Conservation (phyloP, 495 filamentous ascomycete species). For the Neurospora sp. region DNA sequence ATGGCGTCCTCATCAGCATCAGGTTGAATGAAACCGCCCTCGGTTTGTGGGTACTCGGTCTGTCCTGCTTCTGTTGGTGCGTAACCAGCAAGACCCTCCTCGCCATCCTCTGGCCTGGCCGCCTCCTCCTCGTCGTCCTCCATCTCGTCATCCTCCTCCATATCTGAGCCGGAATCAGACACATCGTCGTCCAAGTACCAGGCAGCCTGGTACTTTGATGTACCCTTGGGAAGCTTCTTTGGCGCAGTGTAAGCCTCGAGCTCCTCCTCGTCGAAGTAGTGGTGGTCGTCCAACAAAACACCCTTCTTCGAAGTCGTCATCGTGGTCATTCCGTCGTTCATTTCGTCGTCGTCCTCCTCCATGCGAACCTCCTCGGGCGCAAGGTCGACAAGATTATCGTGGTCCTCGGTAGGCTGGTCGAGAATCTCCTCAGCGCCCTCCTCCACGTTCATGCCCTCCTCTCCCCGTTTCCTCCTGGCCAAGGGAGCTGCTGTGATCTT, state of each 20-base stretch:
- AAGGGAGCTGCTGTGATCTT: slow-evolving; percentile 69
- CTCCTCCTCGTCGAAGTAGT: slow-evolving; percentile 94
- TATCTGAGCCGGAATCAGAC: slow-evolving; percentile 77
- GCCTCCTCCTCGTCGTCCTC: slow-evolving; percentile 49
- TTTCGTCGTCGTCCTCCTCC: slow-evolving; percentile 53
- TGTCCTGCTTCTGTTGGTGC: slow-evolving; percentile 67
- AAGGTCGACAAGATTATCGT: slow-evolving; percentile 70
- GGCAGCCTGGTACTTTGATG: slow-evolving; percentile 84
- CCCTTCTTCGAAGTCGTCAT: slow-evolving; percentile 48
- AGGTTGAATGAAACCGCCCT: slow-evolving; percentile 72
- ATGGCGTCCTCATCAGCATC: slow-evolving; percentile 77
- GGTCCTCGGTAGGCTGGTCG: slow-evolving; percentile 60
- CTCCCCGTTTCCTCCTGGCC: slow-evolving; percentile 40
- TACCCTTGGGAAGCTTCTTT: slow-evolving; percentile 78
- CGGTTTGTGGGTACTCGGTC: slow-evolving; percentile 81
- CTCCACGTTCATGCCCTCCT: slow-evolving; percentile 64
- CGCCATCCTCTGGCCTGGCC: slow-evolving; percentile 56
- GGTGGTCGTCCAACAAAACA: slow-evolving; percentile 90
- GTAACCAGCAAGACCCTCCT: slow-evolving; percentile 58
- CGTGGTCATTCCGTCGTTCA: slow-evolving; percentile 44
- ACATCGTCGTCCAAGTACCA: slow-evolving; percentile 80
- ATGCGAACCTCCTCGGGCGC: slow-evolving; percentile 71
- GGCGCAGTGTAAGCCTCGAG: slow-evolving; percentile 33
- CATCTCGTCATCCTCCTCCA: slow-evolving; percentile 63
- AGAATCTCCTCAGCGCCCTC: slow-evolving; percentile 42